Evolutionary conservation across 768 basidiomycete species (phyloP).

Genomic region (Rossbeevera mucosa): DNA sequence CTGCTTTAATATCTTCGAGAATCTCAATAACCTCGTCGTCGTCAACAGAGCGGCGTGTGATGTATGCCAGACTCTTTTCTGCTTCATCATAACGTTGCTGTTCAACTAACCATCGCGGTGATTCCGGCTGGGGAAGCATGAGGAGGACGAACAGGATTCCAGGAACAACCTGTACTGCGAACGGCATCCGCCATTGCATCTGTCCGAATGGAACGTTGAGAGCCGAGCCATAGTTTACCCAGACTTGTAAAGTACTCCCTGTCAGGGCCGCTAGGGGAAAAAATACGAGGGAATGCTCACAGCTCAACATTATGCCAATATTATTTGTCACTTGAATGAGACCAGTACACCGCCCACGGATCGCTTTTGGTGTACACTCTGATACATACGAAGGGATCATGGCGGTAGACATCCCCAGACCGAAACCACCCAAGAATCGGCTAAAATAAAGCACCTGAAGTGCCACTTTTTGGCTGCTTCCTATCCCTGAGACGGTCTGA

Average conservation of each 20-base stretch:
- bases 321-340: slow-evolving; percentile 34
- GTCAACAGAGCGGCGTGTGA: slow-evolving; percentile 27
- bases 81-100: slow-evolving; percentile 40
- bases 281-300: slow-evolving; percentile 15
- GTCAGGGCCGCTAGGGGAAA: not conserved
- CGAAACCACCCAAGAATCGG: slow-evolving; percentile 57
- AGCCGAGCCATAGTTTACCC: slow-evolving; percentile 44
- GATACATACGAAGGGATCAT: slow-evolving; percentile 49
- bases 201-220: slow-evolving; percentile 35
- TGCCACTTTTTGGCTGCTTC: slow-evolving; percentile 32
- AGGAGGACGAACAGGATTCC: slow-evolving; percentile 44
- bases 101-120: slow-evolving; percentile 55
- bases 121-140: slow-evolving; percentile 51
- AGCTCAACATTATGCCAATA: slow-evolving; percentile 34
- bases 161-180: slow-evolving; percentile 49
- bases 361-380: slow-evolving; percentile 44
- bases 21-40: slow-evolving; percentile 34
- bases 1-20: slow-evolving; percentile 46
- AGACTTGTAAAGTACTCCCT: slow-evolving; percentile 29
- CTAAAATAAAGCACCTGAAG: slow-evolving; percentile 42
- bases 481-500: slow-evolving; percentile 42
- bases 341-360: slow-evolving; percentile 49
- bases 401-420: slow-evolving; percentile 52
- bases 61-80: slow-evolving; percentile 36
- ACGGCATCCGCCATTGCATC: slow-evolving; percentile 51